Percentiles rank a stretch among this genome's conserved stretches.
phyloP scores from a whole-genome alignment of 208 protist species.

The Leishmania amazonensis region DNA sequence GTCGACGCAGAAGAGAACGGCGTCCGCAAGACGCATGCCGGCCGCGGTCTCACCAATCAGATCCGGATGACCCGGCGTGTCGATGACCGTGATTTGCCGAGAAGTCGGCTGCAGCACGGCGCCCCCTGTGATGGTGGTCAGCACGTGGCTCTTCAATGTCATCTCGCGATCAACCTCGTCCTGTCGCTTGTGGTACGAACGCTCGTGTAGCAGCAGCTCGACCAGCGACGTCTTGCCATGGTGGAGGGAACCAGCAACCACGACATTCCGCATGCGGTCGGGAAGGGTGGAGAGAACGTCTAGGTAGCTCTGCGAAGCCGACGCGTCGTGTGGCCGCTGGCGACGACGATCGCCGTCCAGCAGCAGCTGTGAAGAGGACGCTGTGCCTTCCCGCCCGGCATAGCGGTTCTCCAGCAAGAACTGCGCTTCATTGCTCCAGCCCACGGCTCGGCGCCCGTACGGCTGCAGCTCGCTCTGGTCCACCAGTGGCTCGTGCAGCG shows the following conservation, averaged over 20 bases:
- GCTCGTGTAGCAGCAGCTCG: conserved; percentile 65
- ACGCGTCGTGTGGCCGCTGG: neutral
- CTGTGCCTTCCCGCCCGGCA: conserved; percentile 2
- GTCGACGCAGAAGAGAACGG: conserved; percentile 97
- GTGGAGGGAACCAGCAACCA: conserved; percentile 94
- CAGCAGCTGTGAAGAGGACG: conserved; percentile 20
- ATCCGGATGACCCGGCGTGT: conserved; percentile 99
- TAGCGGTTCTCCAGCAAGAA: conserved; percentile 50
- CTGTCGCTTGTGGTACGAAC: conserved; percentile 47
- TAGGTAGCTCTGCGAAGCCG: conserved; percentile 37
- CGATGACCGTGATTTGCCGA: conserved; percentile 96
- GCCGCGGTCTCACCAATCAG: conserved; percentile 96
- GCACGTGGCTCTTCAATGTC: conserved; percentile 71
- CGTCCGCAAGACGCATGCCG: conserved; percentile 95
- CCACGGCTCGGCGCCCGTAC: conserved; percentile 10
- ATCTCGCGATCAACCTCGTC: conserved; percentile 71
- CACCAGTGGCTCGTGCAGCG: conserved; percentile 67
- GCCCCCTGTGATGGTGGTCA: conserved; percentile 53
- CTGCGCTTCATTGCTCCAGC: conserved; percentile 15
- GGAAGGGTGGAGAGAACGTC: conserved; percentile 59
- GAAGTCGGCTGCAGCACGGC: conserved; percentile 48
- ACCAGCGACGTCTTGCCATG: conserved; percentile 98
- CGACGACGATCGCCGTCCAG: neutral
- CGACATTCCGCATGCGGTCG: conserved; percentile 94
- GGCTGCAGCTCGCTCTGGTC: conserved; percentile 34